These are phyloP conservation scores for Macaranga tanarius DNA, from an alignment of 441 rosid genomes.

Conservation along the genomic window DNA sequence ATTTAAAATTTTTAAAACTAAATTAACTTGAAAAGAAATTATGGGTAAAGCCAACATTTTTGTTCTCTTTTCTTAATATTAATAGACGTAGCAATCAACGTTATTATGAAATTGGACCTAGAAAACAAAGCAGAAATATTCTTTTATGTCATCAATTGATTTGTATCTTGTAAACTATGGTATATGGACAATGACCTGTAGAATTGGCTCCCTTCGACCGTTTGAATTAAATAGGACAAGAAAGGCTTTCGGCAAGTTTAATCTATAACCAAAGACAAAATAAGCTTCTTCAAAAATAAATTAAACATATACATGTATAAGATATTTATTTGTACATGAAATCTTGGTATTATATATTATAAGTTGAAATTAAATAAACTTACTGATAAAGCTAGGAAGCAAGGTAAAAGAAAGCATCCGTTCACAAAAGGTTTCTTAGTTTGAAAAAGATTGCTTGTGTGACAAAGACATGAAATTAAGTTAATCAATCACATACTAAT, in stretches of 20 bases:
- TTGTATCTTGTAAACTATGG: not conserved
- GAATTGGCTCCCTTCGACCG: slow-evolving; percentile 30
- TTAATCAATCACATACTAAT: not conserved
- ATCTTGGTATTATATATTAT: too few relatives aligned
- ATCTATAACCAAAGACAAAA: slow-evolving; percentile 13
- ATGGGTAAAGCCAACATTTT: not conserved
- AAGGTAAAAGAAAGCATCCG: not conserved
- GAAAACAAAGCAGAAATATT: slow-evolving; percentile 32
- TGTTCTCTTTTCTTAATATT: not conserved
- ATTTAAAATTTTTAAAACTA: too few relatives aligned
- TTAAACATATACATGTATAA: not conserved
- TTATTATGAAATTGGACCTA: slow-evolving; percentile 17
- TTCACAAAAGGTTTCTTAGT: not conserved
- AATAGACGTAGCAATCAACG: slow-evolving; percentile 13
- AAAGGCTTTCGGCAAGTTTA: slow-evolving; percentile 30
- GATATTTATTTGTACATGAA: not conserved
- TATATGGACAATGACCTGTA: slow-evolving; percentile 24
- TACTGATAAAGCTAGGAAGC: not conserved
- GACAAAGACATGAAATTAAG: not conserved
- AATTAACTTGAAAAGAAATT: too few relatives aligned
- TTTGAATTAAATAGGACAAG: slow-evolving; percentile 31
- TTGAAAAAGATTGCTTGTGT: slow-evolving; percentile 12
- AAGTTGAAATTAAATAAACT: not conserved
- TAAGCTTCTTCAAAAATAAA: slow-evolving; percentile 1
- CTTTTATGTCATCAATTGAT: slow-evolving; percentile 16